These are phyloP conservation scores for Discostella stelligeroides DNA, from an alignment of 108 stramenopile genomes.

Conservation along the genomic window DNA sequence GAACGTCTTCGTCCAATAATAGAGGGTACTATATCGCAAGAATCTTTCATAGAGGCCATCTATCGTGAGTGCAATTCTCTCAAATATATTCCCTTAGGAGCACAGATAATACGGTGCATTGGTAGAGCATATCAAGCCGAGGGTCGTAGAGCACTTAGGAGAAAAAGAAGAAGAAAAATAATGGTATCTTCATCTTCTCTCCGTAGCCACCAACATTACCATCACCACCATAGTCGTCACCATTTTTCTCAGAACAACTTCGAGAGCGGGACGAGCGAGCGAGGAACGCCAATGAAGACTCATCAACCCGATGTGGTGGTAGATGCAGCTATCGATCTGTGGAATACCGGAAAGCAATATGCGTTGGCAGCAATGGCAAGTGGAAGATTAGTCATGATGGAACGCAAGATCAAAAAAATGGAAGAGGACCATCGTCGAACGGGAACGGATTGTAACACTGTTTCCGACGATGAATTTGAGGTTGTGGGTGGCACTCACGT, in stretches of 20 bases:
- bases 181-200: slow-evolving; percentile 6
- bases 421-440: slow-evolving; percentile 16
- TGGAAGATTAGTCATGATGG: slow-evolving; percentile 54
- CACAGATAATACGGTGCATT: slow-evolving; percentile 79
- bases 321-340: slow-evolving; percentile 47
- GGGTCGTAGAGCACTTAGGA: slow-evolving; percentile 50
- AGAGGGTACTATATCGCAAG: slow-evolving; percentile 59
- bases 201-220: not conserved
- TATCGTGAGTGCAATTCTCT: slow-evolving; percentile 59
- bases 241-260: not conserved
- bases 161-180: not conserved
- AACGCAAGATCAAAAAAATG: slow-evolving; percentile 49
- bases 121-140: slow-evolving; percentile 76
- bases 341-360: slow-evolving; percentile 56
- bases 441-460: not conserved
- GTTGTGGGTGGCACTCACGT: not conserved
- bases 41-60: slow-evolving; percentile 45
- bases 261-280: not conserved
- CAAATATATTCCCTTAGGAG: slow-evolving; percentile 68
- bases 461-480: too few relatives aligned
- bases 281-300: too few relatives aligned
- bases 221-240: not conserved
- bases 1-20: slow-evolving; percentile 78
- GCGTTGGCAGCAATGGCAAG: slow-evolving; percentile 57
- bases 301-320: slow-evolving; percentile 12